These are phyloP conservation scores for Amanita molliuscula DNA, from an alignment of 768 basidiomycete genomes.

Conservation along the genomic window DNA sequence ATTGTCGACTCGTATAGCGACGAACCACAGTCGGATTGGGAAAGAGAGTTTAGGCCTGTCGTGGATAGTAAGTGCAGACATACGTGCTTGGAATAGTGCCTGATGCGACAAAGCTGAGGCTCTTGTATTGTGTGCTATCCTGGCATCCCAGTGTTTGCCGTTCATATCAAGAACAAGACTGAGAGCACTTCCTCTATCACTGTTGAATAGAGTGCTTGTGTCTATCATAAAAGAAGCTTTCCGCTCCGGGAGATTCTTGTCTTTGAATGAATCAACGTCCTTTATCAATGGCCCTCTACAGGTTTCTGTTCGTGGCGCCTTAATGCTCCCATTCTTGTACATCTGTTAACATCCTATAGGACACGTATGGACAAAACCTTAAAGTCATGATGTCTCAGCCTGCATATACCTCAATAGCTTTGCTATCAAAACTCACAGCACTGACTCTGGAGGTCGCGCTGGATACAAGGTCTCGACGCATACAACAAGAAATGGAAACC, in stretches of 20 bases:
- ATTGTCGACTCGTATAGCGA: constrained; percentile 40
- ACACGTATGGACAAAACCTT: constrained; percentile 17
- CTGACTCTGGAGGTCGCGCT: constrained; percentile 23
- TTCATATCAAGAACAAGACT: constrained; percentile 44
- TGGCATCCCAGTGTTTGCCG: constrained; percentile 52
- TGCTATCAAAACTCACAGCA: constrained; percentile 25
- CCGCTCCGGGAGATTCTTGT: constrained; percentile 43
- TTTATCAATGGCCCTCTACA: constrained; percentile 17
- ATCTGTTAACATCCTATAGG: constrained; percentile 4
- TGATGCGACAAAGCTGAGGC: constrained; percentile 23
- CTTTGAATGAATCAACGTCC: constrained; percentile 9
- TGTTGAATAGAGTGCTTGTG: constrained; percentile 23
- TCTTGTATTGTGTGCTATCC: constrained; percentile 39
- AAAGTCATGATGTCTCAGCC: constrained; percentile 16
- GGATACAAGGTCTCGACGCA: constrained; percentile 19
- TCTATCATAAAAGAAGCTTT: constrained; percentile 48
- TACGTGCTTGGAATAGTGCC: constrained; percentile 1
- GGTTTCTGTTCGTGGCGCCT: constrained; percentile 18
- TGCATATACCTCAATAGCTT: constrained; percentile 13
- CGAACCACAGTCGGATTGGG: constrained; percentile 37
- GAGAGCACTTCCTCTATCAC: constrained; percentile 48
- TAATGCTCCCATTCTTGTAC: neutral
- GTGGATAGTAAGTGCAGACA: constrained; percentile 8
- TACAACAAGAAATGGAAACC: constrained; percentile 20
- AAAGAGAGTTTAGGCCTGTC: constrained; percentile 55